Conservation (phyloP, 1,139 yeast genomes). For the Suhomyces ambrosiae region DNA sequence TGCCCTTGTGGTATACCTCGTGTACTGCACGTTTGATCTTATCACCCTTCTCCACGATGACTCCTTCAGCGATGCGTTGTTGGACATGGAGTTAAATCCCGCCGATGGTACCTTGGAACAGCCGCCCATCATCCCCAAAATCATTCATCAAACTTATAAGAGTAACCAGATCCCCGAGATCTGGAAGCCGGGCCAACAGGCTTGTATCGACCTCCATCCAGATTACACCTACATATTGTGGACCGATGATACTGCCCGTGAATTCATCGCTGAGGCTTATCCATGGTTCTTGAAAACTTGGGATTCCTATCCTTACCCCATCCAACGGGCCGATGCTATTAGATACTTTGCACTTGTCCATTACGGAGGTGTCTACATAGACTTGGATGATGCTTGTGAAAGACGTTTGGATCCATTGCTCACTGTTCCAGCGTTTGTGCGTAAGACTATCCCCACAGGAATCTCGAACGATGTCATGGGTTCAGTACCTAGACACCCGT, state of each 20-base stretch:
- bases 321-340: constrained; percentile 91
- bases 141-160: constrained; percentile 92
- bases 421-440: constrained; percentile 79
- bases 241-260: constrained; percentile 86
- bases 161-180: constrained; percentile 72
- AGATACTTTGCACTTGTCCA: constrained; percentile 81
- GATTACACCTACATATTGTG: constrained; percentile 86
- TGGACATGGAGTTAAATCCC: constrained; percentile 59
- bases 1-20: constrained; percentile 53
- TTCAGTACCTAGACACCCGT: constrained; percentile 82
- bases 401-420: constrained; percentile 77
- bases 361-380: constrained; percentile 90
- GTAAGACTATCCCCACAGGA: constrained; percentile 90
- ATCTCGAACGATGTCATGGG: constrained; percentile 95
- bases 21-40: constrained; percentile 71
- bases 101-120: constrained; percentile 39
- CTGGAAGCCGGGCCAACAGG: constrained; percentile 79
- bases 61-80: constrained; percentile 61
- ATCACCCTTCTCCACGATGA: constrained; percentile 77
- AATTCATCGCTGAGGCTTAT: constrained; percentile 74
- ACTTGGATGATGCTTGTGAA: constrained; percentile 86
- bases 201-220: constrained; percentile 76
- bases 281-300: constrained; percentile 86
- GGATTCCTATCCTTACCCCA: constrained; percentile 77
- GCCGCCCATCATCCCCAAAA: constrained; percentile 73